phyloP scores from a whole-genome alignment of 345 rosid species.

The Hirschfeldia incana region DNA sequence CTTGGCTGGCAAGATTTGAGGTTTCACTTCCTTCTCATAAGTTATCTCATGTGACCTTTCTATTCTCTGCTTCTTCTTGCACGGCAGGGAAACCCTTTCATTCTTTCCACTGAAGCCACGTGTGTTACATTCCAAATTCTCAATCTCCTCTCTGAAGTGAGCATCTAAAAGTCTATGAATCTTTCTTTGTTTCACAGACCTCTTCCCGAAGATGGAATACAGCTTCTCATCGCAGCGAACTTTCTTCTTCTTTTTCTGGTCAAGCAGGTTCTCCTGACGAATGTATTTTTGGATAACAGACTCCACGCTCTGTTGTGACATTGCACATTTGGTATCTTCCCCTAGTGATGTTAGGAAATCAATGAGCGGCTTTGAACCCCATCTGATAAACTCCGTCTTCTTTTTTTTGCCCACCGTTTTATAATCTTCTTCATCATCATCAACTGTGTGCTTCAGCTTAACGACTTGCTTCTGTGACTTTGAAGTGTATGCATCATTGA shows the following conservation, averaged over 20 bases:
- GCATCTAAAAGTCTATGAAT: constrained; percentile 39
- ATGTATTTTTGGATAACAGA: constrained; percentile 42
- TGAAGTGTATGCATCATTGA: constrained; percentile 39
- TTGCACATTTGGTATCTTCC: constrained; percentile 41
- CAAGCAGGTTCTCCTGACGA: constrained; percentile 37
- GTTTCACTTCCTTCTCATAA: constrained; percentile 26
- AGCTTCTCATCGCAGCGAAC: constrained; percentile 50
- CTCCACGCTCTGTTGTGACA: constrained; percentile 40
- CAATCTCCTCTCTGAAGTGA: constrained; percentile 45
- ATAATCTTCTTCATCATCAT: constrained; percentile 1
- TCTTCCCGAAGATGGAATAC: constrained; percentile 48
- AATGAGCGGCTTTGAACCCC: constrained; percentile 58
- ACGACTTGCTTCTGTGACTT: constrained; percentile 11
- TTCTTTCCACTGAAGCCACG: constrained; percentile 18
- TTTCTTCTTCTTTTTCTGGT: constrained; percentile 38
- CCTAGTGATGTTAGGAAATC: constrained; percentile 51
- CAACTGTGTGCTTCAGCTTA: constrained; percentile 3
- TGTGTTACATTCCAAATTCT: constrained; percentile 23
- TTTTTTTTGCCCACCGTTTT: constrained; percentile 18
- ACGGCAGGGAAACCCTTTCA: constrained; percentile 3
- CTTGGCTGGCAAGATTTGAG: background rate
- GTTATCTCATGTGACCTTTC: constrained; percentile 1
- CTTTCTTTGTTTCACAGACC: constrained; percentile 28
- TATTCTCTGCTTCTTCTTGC: constrained; percentile 48
- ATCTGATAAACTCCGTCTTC: constrained; percentile 38